Base-by-base conservation (phyloP, 2,329 filamentous ascomycete species). In the Hirsutella minnesotensis region DNA sequence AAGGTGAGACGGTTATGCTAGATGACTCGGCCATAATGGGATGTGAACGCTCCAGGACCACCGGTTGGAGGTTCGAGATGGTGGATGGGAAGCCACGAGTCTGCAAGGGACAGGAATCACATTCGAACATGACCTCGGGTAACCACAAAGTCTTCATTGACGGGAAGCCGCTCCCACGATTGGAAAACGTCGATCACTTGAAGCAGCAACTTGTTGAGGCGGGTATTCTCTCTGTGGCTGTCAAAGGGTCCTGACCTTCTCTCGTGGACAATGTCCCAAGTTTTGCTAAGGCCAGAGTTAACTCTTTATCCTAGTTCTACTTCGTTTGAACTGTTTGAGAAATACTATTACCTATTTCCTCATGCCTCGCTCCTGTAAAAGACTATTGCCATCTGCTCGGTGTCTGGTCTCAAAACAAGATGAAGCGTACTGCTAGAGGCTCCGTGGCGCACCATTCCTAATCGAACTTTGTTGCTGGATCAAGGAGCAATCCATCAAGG, bases 401-500 rank as follows among this genome's bases (percentile, higher is more conserved):
- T 34, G 16, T 13, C 12, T 34, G 5, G 31, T 34, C 31, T 8
- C 31, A 34, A 27, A 27, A 27, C 24, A 27, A 12, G 24, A 34
- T 34, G 13, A 34, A 38, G 24, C 24, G 24, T 12, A 27, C 24
- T 27, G 24, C 24, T 27, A 27, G 24, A 27, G 24, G 12, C 24
- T 12, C 12, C 12, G 24, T 27, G 24, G 24, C 12, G 24, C 24
- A 27, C 12, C 12, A 12, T 27, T 27, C n/a, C n/a, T 42, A 42
- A 27, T 58, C 52, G 37, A 63, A 57, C 42, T 51, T 62, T 16
- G 60, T 65, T 16, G 35, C 46, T 19, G 55, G 54, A 46, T 62
- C 55, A n/a, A 65, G 45, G 5, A 64, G 55, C 12, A 63, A 54
- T 18, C 56, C 58, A 52, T 68, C 63, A 20, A 67, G 45, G 20